These are phyloP conservation scores for Aspergillus sparsus DNA, from an alignment of 495 filamentous ascomycete species.

Conservation along the genomic window DNA sequence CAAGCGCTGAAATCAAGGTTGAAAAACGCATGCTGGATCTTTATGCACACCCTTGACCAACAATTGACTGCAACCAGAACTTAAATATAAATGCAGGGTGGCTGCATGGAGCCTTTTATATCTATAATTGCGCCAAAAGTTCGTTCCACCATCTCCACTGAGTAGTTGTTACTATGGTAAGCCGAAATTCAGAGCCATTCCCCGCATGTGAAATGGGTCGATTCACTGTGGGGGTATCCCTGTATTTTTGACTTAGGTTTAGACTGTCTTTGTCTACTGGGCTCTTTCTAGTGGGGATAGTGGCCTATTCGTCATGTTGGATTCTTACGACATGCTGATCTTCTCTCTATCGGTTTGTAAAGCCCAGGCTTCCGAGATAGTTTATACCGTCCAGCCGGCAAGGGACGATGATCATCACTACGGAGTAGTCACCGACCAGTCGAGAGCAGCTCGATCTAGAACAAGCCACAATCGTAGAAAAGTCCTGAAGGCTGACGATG, in stretches of 20 bases:
- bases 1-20: conserved; percentile 31
- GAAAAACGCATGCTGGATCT: conserved; percentile 37
- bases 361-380: conserved; percentile 4
- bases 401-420: conserved; percentile 15
- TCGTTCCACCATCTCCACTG: conserved; percentile 8
- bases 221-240: conserved; percentile 13
- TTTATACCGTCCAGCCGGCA: background rate
- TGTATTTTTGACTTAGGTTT: conserved; percentile 12
- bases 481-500: conserved; percentile 5
- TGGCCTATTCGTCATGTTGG: conserved; percentile 23
- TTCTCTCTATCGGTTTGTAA: conserved; percentile 9
- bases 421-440: background rate
- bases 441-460: conserved; percentile 15
- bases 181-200: conserved; percentile 25
- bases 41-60: conserved; percentile 21
- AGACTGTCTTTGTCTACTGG: background rate
- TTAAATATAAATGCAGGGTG: conserved; percentile 12
- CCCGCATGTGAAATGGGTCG: conserved; percentile 33
- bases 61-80: conserved; percentile 19
- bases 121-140: conserved; percentile 13
- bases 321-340: conserved; percentile 19
- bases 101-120: conserved; percentile 28
- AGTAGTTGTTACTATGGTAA: conserved; percentile 17
- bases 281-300: conserved; percentile 15
- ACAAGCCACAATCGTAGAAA: conserved; percentile 15